phyloP scores from a whole-genome alignment of 1,139 yeast species.

The Tardiomyces depauwii region DNA sequence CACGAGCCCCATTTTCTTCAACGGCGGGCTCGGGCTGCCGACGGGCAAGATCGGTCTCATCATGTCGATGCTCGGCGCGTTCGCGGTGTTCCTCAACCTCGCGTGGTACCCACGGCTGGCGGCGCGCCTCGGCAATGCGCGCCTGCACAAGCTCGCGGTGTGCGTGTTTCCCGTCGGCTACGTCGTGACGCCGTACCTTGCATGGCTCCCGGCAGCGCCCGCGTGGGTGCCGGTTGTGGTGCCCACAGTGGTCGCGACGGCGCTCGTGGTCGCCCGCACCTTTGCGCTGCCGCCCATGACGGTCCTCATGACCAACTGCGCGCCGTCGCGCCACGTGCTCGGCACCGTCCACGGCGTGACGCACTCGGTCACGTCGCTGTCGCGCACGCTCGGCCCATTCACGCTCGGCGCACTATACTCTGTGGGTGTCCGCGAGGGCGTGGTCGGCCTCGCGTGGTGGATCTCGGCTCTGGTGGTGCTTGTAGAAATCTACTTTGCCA shows the following conservation, averaged over 20 bases:
- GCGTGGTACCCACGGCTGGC: conserved; percentile 46
- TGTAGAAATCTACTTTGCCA: conserved; percentile 15
- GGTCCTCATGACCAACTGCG: conserved; percentile 21
- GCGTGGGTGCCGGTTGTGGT: conserved; percentile 23
- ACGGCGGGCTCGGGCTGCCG: conserved; percentile 39
- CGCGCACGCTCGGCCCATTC: conserved; percentile 47
- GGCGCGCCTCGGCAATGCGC: conserved; percentile 35
- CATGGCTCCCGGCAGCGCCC: conserved; percentile 36
- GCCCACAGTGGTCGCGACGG: conserved; percentile 9
- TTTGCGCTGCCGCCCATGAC: conserved; percentile 24
- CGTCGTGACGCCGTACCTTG: conserved; percentile 38
- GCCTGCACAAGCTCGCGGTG: conserved; percentile 35
- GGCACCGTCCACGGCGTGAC: conserved; percentile 24
- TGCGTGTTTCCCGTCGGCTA: conserved; percentile 40
- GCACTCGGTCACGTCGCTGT: conserved; percentile 34
- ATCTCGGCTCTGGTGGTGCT: conserved; percentile 25
- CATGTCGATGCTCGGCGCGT: conserved; percentile 42
- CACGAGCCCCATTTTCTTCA: conserved; percentile 30
- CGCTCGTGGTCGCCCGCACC: conserved; percentile 17
- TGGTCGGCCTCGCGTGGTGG: conserved; percentile 46
- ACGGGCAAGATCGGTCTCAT: conserved; percentile 43
- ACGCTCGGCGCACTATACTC: conserved; percentile 42
- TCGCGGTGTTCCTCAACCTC: conserved; percentile 41
- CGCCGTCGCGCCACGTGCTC: conserved; percentile 15
- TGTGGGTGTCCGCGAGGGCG: conserved; percentile 30